Conservation (phyloP, 108 stramenopile species). For the Nitzschia sp. region DNA sequence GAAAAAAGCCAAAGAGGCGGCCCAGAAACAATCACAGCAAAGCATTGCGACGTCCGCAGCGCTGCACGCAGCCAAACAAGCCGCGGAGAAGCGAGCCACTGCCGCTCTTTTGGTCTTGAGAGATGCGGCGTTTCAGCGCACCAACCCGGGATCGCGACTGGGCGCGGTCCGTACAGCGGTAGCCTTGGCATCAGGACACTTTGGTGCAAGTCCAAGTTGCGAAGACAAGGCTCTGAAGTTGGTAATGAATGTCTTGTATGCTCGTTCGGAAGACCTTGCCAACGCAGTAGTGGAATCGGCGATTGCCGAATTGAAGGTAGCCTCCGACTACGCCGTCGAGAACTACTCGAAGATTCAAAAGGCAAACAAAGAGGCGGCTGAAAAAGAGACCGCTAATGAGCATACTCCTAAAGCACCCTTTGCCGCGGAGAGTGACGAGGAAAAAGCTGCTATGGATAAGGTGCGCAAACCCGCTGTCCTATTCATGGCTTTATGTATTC, state of each 20-base stretch:
- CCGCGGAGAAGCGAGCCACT: constrained; percentile 86
- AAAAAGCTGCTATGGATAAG: constrained; percentile 67
- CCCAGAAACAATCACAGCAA: constrained; percentile 62
- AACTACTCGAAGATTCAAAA: constrained; percentile 53
- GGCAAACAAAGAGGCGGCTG: constrained; percentile 49
- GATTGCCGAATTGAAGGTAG: constrained; percentile 58
- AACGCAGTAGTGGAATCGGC: constrained; percentile 66
- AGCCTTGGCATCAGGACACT: constrained; percentile 72
- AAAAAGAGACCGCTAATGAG: constrained; percentile 39
- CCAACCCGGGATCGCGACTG: constrained; percentile 34
- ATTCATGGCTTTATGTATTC: constrained; percentile 83
- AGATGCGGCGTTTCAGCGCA: constrained; percentile 77
- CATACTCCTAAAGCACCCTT: constrained; percentile 32
- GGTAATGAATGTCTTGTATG: constrained; percentile 84
- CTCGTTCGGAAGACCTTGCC: constrained; percentile 59
- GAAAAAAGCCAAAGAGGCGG: constrained; percentile 65
- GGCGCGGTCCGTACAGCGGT: constrained; percentile 71
- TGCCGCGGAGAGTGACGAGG: constrained; percentile 63
- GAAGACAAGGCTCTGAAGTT: constrained; percentile 85
- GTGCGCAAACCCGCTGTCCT: constrained; percentile 69
- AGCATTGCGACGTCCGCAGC: constrained; percentile 74
- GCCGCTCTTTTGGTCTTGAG: constrained; percentile 71
- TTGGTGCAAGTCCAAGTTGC: constrained; percentile 60
- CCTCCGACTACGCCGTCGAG: constrained; percentile 52
- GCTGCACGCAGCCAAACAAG: constrained; percentile 70